Base-by-base conservation (phyloP, 2,329 filamentous ascomycete genomes). In the Trichoderma koningii region DNA sequence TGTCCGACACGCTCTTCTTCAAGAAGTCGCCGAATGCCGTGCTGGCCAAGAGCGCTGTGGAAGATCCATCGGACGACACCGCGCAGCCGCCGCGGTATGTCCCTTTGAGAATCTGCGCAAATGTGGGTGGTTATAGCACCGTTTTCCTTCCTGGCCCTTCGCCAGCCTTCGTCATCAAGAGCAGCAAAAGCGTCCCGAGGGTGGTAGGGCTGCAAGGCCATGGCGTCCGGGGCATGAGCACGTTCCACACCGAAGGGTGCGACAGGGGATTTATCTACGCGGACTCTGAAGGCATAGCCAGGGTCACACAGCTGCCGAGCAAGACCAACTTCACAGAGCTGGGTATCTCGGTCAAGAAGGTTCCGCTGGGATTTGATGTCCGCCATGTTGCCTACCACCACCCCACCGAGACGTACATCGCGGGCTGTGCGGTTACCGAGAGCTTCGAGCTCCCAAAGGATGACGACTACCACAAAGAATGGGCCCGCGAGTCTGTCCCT, bases 361-460 rank as follows among this genome's bases (percentile, higher is more conserved):
- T 96, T 7, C 80, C 85, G 0, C 75, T 98, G 21, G 85, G 84
- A 17, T 81, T 89, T 61, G 90, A 96, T 66, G 82, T 93, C 12
- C 84, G 89, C 67, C 85, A 87, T 2, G 78, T 98, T 17, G 84
- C 90, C 1, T 96, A 93, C 73, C 93, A 96, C 72, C 81, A 88
- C 2, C 85, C 87, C 0, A 89, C 89, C 48, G 86, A 87, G 23
- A 86, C 89, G 0, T 97, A 96, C 72, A 86, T 92, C 2, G 80
- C 94, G 17, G 91, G 87, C 4, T 93, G 91, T 64, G 89, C 87
- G 67, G 80, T 81, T 7, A 73, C 77, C 28, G 86, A 89, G 55
- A 86, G 88, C 3, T 98, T 97, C 73, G 90, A 92, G 75, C 83
- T 97, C 23, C 92, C 92, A 1, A 91, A 91, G 61, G 92, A 97